Base-by-base conservation (phyloP, 345 rosid species). In the Salix dunnii region DNA sequence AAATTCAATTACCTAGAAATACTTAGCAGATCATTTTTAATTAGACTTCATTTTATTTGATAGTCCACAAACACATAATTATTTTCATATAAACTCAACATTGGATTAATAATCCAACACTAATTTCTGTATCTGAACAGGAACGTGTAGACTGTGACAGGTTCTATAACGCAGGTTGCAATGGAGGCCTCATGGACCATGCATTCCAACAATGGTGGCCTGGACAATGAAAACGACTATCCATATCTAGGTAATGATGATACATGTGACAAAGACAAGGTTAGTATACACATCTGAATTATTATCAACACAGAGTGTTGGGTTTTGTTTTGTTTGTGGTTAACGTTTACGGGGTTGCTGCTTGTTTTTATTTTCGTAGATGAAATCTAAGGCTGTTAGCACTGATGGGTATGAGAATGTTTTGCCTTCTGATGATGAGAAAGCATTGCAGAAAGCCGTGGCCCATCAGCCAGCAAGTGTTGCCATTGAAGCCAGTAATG, bases 391-490 rank as follows among this genome's bases (percentile, higher is more conserved):
- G 71, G 78, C 72, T 1, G 82, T 75, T 25, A 79, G 20, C 42
- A 74, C 74, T 62, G 78, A 79, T 42, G 82, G 82, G 75, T 79
- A 14, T 53, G 82, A 79, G 55, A 75, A 74, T 69, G 75, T 79
- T 38, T 6, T 16, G n/a, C 75, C 82, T 31, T 79, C 1, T 10
- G 66, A 79, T 40, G 78, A n/a, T n/a, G n/a, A 79, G 49, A 74
- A 70, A 42, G 74, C 82, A 1, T 65, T 79, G 68, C 71, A 79
- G 71, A 79, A 79, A 65, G 82, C 76, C 7, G 78, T 79, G 23
- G 65, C 82, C 28, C 67, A 79, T 65, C 82, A 79, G 55, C 82
- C 82, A 7, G 75, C 74, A 20, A 79, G 82, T 38, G 82, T 75
- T 38, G 82, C 78, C 72, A 79, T 75, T 74, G 78, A 79, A 70